Evolutionary conservation across 371 early-diverging fungal genomes (phyloP), one percentile per base, ranked within the genome.

Genomic region (Rhizopus delemar): DNA sequence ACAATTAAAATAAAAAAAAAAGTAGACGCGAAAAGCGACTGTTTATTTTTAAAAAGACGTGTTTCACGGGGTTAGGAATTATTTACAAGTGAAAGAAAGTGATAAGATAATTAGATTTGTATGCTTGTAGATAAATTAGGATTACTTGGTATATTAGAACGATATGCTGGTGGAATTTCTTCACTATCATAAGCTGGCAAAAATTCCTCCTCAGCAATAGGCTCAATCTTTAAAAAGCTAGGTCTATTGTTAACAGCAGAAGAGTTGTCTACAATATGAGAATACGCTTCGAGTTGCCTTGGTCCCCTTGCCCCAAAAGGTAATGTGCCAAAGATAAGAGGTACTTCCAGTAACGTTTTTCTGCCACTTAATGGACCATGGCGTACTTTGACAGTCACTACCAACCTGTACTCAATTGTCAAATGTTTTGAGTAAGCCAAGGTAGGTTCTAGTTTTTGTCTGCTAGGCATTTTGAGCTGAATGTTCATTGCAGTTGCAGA

Each of bases 131-230:
- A 11, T 13, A 38, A 38, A 13, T 38, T 38, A 13, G 13, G 8
- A 38, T 8, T 38, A 6, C 0, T 38, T 38, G 39, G 39, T 38
- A 38, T 38, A 38, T 38, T 38, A 38, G 39, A 38, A 38, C n/a
- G 31, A 12, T 63, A 63, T 39, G 46, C 63, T 9, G 67, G 67
- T 11, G 67, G 67, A 9, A 54, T 12, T 22, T 46, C 46, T 22
- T 65, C 59, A n/a, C 62, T 55, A 51, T 62, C 54, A 35, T 66
- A 66, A 13, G 62, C 55, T 45, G 67, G 67, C 36, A 66, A 48
- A n/a, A 51, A 62, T 31, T 66, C 67, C 8, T 62, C 62, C 41
- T 62, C 62, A 31, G 46, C 41, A 13, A 13, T 16, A 35, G 62
- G 55, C 34, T 58, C 52, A 5, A 56, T 55, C 9, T 49, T 35